Base-by-base conservation (phyloP, 2,329 filamentous ascomycete species). In the Penicillium sumatraense region DNA sequence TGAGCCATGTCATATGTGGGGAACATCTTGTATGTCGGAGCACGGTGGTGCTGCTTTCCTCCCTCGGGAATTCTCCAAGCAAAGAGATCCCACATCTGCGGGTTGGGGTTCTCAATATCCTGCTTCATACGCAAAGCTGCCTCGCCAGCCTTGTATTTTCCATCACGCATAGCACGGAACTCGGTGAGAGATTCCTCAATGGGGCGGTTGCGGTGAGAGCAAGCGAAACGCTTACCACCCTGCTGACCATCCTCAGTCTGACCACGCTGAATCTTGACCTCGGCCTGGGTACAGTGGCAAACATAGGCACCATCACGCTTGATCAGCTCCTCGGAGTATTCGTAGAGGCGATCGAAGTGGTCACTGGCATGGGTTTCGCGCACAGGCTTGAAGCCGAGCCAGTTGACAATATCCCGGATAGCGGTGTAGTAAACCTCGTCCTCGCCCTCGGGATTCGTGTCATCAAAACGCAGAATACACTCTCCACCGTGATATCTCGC, bases 31-130 rank as follows among this genome's bases (percentile, higher is more conserved):
- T 93, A 98, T 69, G 89, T 86, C 61, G 90, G 91, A 0, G 93
- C 96, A 31, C 90, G 85, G 74, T 79, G 65, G 59, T 70, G 71
- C 48, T 63, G 57, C 63, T 69, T 68, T 53, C 81, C 81, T 54
- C 84, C 77, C 38, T 90, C 86, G 67, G 91, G 83, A 52, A 98
- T 88, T 57, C 93, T 86, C 75, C 96, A 98, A 14, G 93, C 93
- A 2, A 90, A 90, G 51, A 96, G 78, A 80, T 98, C 93, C 93
- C 93, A 97, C 90, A 96, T 93, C 75, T 96, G 91, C 6, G 93
- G 92, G 72, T 97, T 97, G 26, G 89, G 88, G 65, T 89, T 88
- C 48, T 85, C 84, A n/a, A 87, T 66, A 61, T 91, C 24, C 23
- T 96, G 91, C 80, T 96, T 96, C 93, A 98, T 97, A 58, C 93